Percentiles rank a stretch among this genome's conserved stretches.
Evolutionary conservation across 305 asterid genomes (phyloP).

Genomic region (Fraxinus ornus): DNA sequence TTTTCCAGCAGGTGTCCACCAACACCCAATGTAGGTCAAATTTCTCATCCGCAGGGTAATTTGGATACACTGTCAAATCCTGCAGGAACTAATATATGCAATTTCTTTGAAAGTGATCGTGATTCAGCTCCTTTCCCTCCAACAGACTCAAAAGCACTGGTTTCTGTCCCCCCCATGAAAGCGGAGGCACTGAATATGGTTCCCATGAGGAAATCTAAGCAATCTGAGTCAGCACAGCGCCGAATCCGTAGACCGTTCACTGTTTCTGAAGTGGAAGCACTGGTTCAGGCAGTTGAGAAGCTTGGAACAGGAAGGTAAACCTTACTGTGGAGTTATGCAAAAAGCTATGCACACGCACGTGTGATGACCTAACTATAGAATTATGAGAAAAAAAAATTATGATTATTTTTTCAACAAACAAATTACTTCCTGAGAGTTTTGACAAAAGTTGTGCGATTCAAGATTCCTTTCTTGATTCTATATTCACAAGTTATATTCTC

Average conservation of each 20-base stretch:
- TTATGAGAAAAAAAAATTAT: not conserved
- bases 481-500: not conserved
- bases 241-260: constrained; percentile 94
- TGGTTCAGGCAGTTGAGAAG: constrained; percentile 96
- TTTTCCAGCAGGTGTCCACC: constrained; percentile 37
- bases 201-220: constrained; percentile 68
- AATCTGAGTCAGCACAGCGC: constrained; percentile 79
- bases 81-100: constrained; percentile 37
- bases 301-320: constrained; percentile 95
- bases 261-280: constrained; percentile 94
- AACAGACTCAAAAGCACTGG: constrained; percentile 69
- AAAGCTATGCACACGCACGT: not conserved
- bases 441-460: not conserved
- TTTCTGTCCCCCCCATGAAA: constrained; percentile 43
- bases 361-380: not conserved
- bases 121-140: constrained; percentile 72
- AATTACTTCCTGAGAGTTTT: not conserved
- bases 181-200: constrained; percentile 46
- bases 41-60: constrained; percentile 23
- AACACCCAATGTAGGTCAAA: constrained; percentile 30
- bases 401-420: not conserved
- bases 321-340: not conserved
- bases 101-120: constrained; percentile 65
- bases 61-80: constrained; percentile 26
- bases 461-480: not conserved